A percentile compares a stretch with the other conserved stretches of the same genome.
Evolutionary conservation across 306 rosid genomes (phyloP).

Genomic region (Corylus heterophylla): DNA sequence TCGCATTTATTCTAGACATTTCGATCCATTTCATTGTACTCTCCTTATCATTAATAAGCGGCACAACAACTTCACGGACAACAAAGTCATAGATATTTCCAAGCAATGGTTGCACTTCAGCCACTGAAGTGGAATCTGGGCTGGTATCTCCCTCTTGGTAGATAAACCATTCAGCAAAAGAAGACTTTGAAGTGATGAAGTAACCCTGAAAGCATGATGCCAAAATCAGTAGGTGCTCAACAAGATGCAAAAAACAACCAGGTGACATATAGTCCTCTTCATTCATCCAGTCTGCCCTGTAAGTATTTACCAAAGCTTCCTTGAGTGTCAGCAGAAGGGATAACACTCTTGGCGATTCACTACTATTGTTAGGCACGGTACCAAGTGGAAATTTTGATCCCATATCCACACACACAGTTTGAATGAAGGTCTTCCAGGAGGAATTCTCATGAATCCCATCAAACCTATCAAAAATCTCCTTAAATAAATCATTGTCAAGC

Average conservation of each 20-base stretch:
- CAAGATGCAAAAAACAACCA: conserved; percentile 59
- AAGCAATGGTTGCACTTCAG: background rate
- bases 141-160: conserved; percentile 31
- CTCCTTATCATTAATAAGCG: conserved; percentile 17
- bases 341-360: conserved; percentile 2
- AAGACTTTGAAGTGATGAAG: conserved; percentile 53
- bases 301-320: conserved; percentile 44
- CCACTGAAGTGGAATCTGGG: conserved; percentile 1
- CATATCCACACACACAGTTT: conserved; percentile 19
- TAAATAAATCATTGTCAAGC: conserved; percentile 18
- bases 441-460: background rate
- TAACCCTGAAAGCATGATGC: conserved; percentile 33
- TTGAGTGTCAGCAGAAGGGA: conserved; percentile 15
- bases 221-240: conserved; percentile 58
- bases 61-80: background rate
- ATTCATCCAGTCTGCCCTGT: conserved; percentile 28
- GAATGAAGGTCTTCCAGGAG: conserved; percentile 55
- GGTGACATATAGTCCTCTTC: conserved; percentile 57
- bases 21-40: conserved; percentile 42
- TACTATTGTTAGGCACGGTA: background rate
- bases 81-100: conserved; percentile 23
- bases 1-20: conserved; percentile 13
- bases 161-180: conserved; percentile 65
- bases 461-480: conserved; percentile 21
- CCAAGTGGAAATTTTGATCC: conserved; percentile 6